Evolutionary conservation across 345 rosid genomes (phyloP).

Genomic region (Hibiscus trionum): DNA sequence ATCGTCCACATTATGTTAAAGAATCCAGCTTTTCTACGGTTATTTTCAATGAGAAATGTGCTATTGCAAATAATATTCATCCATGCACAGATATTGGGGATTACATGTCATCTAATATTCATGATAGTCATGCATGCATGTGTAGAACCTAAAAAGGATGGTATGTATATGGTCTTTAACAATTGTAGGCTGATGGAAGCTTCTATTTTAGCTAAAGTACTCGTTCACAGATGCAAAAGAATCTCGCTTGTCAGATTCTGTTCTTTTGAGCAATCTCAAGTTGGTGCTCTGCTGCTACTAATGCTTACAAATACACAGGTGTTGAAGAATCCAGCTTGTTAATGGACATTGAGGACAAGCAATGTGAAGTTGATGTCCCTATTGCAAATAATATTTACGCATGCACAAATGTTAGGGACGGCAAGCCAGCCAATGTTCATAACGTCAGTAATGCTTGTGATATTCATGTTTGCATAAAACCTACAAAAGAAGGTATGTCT

Average conservation of each 20-base stretch:
- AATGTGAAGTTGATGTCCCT: neutral
- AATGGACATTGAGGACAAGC: neutral
- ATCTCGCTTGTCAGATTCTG: neutral
- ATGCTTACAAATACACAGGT: neutral
- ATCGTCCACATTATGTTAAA: neutral
- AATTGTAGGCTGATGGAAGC: neutral
- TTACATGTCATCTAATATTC: neutral
- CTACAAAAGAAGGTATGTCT: neutral
- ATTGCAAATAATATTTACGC: neutral
- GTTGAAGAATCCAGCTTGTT: neutral
- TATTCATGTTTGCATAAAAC: neutral
- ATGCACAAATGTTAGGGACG: neutral
- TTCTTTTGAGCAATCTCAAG: neutral
- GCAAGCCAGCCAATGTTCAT: neutral
- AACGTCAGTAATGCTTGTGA: neutral
- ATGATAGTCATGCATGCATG: neutral
- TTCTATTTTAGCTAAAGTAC: neutral
- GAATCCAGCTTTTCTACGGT: neutral
- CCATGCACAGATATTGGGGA: too few species aligned
- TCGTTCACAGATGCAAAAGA: neutral
- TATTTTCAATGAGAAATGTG: too few species aligned
- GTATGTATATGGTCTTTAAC: neutral
- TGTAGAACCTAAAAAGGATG: neutral
- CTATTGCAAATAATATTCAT: too few species aligned
- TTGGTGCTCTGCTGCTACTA: neutral